Evolutionary conservation across 2,329 filamentous ascomycete species (phyloP), one percentile per base, ranked within the genome.

Genomic region (Ophiocordyceps camponoti-leonardi): DNA sequence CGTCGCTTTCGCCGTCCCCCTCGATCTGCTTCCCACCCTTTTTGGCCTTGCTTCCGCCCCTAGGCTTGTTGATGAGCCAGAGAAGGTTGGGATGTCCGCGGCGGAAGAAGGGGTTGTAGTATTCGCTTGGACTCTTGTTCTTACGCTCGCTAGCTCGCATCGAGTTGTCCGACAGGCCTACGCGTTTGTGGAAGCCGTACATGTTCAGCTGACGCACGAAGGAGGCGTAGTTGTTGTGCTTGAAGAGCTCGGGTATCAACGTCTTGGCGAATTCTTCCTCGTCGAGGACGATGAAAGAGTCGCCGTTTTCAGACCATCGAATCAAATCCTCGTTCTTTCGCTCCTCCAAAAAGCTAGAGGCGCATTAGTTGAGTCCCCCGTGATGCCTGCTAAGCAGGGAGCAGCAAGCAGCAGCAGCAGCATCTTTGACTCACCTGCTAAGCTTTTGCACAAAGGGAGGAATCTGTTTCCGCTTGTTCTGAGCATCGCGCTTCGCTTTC

Each of bases 241-340:
- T 98, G 73, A 98, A 98, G 50, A 96, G 80, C 62, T 96, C 94
- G 1, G 92, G 92, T 22, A 98, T 84, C 54, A 98, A 82, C 35
- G 85, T 86, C 65, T 95, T 96, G 19, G 92, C 95, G 59, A 98
- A 98, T 65, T 94, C 90, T 58, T 98, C 92, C 64, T 98, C 92
- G 57, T 98, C 90, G 10, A 96, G 67, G 4, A 98, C 90, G 47
- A 96, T 84, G 64, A 98, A 98, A 0, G 90, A 95, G 57, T 94
- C 87, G 28, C 92, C 92, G 57, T 90, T 86, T 55, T 94, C 86
- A 0, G 92, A 95, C 92, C 92, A 98, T 54, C 90, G 80, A 58
- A 98, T 98, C 43, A 96, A 71, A 31, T 95, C 86, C 3, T 87
- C 90, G 58, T 96, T 94, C 59, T 90, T 90, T 37, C 81, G 81